phyloP scores from a whole-genome alignment of 257 asterid species.

The Paraleonurus japonicus region DNA sequence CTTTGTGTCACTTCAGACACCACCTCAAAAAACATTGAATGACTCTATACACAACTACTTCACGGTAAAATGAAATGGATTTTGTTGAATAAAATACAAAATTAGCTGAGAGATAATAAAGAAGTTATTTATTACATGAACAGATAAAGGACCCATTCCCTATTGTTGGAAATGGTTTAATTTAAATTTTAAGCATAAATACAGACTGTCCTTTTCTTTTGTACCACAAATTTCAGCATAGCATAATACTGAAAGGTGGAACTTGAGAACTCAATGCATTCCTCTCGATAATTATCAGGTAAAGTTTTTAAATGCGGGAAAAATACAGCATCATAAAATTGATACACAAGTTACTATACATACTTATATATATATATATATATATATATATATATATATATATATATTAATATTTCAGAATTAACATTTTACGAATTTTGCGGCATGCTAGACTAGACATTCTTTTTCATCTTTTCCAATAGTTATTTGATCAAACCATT shows the following conservation, averaged over 20 bases:
- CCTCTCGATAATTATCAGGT: neutral
- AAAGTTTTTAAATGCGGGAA: neutral
- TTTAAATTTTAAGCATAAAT: neutral
- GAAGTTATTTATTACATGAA: neutral
- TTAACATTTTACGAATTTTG: neutral
- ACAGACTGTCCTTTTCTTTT: neutral
- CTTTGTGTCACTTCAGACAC: too few species aligned
- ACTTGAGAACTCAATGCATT: neutral
- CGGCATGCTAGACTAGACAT: neutral
- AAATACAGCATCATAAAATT: neutral
- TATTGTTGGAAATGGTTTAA: neutral
- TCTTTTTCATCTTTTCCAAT: neutral
- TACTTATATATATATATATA: too few species aligned
- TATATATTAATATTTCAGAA: neutral
- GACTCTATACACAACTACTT: too few species aligned
- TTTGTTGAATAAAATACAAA: neutral
- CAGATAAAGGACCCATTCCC: conserved; percentile 11
- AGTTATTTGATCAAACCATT: neutral
- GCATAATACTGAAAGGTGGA: neutral
- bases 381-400: too few species aligned
- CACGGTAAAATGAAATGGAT: too few species aligned
- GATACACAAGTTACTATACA: too few species aligned
- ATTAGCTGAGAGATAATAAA: neutral
- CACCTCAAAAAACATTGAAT: too few species aligned
- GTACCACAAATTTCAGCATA: neutral